Conservation (phyloP, 73 alveolate genomes). For the Tetrahymena elliotti region DNA sequence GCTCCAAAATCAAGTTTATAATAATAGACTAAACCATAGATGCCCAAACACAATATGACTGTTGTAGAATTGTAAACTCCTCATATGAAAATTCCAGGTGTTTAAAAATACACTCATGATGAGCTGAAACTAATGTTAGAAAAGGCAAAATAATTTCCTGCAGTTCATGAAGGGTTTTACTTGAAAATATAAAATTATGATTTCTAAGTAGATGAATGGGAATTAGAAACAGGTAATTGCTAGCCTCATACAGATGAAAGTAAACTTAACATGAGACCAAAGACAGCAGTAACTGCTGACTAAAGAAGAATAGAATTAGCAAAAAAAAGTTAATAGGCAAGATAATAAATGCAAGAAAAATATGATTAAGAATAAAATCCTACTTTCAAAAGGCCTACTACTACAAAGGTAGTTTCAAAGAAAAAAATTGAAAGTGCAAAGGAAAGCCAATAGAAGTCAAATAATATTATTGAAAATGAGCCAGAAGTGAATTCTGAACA, state of each 20-base stretch:
- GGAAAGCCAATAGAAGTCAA: not conserved
- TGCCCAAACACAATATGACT: not conserved
- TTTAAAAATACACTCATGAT: not conserved
- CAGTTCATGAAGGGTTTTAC: not conserved
- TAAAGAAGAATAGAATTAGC: not conserved
- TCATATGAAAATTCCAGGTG: not conserved
- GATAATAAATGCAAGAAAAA: not conserved
- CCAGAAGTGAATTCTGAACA: not conserved
- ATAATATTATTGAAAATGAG: not conserved
- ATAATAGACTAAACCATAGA: not conserved
- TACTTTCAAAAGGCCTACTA: not conserved
- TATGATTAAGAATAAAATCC: not conserved
- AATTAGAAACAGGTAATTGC: not conserved
- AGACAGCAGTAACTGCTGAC: not conserved
- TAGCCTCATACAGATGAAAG: not conserved
- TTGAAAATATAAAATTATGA: not conserved
- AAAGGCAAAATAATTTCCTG: not conserved
- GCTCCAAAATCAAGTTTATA: not conserved
- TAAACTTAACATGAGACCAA: not conserved
- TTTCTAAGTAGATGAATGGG: not conserved
- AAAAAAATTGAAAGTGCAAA: not conserved
- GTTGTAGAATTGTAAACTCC: not conserved
- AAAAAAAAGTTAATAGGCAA: not conserved
- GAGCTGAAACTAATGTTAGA: not conserved
- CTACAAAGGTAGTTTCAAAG: not conserved